Conservation (phyloP, 2,329 filamentous ascomycete genomes). For the Daldinia sp. region DNA sequence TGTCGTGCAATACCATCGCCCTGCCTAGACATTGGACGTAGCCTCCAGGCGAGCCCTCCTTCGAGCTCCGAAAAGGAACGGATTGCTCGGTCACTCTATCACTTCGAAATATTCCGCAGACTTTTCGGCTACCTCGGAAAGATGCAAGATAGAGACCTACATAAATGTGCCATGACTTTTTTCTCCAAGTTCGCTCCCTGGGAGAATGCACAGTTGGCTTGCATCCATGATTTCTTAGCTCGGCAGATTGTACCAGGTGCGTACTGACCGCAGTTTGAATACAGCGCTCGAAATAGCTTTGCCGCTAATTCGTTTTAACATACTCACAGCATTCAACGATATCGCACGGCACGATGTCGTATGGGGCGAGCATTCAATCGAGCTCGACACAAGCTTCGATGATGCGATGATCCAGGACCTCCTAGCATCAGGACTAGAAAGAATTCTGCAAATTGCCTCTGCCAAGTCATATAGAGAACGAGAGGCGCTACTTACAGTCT, state of each 20-base stretch:
- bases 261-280: background rate
- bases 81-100: constrained; percentile 1
- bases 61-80: background rate
- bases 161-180: background rate
- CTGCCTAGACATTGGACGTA: background rate
- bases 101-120: constrained; percentile 1
- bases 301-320: background rate
- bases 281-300: background rate
- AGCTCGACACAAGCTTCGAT: background rate
- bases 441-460: background rate
- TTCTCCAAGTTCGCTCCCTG: background rate
- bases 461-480: background rate
- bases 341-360: background rate
- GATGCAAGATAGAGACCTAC: background rate
- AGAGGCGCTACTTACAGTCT: background rate
- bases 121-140: background rate
- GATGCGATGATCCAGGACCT: background rate
- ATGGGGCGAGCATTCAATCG: background rate
- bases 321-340: background rate
- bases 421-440: background rate
- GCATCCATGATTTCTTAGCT: background rate
- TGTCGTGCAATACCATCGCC: background rate
- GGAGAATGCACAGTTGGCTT: background rate
- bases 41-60: background rate
- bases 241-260: background rate